Evolutionary conservation across 2,329 filamentous ascomycete genomes (phyloP).

Genomic region (Simplicillium sp.): DNA sequence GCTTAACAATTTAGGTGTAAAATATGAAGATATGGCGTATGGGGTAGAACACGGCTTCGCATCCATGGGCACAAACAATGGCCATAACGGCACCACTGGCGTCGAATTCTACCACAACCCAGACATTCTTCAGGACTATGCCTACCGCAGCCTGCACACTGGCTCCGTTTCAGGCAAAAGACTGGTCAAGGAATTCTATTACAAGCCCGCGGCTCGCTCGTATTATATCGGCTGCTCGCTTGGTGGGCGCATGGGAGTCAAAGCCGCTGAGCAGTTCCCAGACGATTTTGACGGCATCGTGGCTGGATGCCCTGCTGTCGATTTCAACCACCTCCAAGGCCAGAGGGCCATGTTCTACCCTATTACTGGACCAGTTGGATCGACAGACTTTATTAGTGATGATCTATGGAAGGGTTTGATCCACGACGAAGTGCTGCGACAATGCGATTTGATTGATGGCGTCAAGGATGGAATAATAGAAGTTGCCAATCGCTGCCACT

Average conservation of each 20-base stretch:
- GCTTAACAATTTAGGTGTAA: constrained; percentile 18
- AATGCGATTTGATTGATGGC: constrained; percentile 42
- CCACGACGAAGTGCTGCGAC: constrained; percentile 17
- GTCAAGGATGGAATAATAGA: constrained; percentile 38
- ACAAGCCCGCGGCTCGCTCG: constrained; percentile 23
- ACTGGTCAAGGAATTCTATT: constrained; percentile 38
- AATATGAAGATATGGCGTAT: constrained; percentile 37
- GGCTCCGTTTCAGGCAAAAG: constrained; percentile 38
- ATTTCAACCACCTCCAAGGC: constrained; percentile 22
- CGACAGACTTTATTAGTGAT: constrained; percentile 15
- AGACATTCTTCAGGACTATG: constrained; percentile 25
- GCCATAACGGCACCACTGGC: constrained; percentile 34
- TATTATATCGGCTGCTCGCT: constrained; percentile 52
- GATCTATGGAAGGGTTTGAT: constrained; percentile 13
- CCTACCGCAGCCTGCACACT: constrained; percentile 29
- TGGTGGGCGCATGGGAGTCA: constrained; percentile 49
- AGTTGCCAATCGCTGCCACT: constrained; percentile 31
- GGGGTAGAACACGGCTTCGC: constrained; percentile 32
- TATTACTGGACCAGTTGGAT: constrained; percentile 22
- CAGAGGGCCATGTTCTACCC: constrained; percentile 33
- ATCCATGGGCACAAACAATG: constrained; percentile 38
- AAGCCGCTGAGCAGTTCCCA: constrained; percentile 41
- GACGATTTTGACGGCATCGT: constrained; percentile 49
- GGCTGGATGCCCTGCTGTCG: constrained; percentile 33
- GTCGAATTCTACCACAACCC: constrained; percentile 22